Percentiles rank a stretch among this genome's conserved stretches.
Evolutionary conservation across 1,284 basidiomycete genomes (phyloP).

Genomic region (Athelia sp.): DNA sequence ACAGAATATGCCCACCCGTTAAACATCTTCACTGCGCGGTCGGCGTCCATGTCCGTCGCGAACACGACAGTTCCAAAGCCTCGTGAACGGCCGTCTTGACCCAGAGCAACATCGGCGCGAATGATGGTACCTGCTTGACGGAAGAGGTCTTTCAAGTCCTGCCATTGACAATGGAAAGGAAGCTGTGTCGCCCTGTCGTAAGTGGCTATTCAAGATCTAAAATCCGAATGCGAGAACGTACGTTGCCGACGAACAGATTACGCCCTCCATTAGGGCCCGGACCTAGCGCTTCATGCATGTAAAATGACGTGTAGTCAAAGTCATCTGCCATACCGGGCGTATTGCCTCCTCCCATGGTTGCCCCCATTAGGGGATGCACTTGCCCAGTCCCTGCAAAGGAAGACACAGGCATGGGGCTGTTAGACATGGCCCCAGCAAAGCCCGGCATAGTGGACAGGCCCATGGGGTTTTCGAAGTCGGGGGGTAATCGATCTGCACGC

Average conservation of each 20-base stretch:
- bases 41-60: slow-evolving; percentile 80
- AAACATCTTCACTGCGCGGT: slow-evolving; percentile 80
- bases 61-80: slow-evolving; percentile 90
- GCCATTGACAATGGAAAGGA: slow-evolving; percentile 97
- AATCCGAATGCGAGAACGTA: slow-evolving; percentile 26
- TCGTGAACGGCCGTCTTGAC: slow-evolving; percentile 79
- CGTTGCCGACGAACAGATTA: slow-evolving; percentile 73
- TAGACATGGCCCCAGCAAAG: too few species aligned
- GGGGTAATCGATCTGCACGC: slow-evolving; percentile 73
- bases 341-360: background rate
- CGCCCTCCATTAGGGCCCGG: slow-evolving; percentile 25
- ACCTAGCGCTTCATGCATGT: slow-evolving; percentile 10
- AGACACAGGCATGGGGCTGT: background rate
- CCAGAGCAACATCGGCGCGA: slow-evolving; percentile 85
- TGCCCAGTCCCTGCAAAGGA: background rate
- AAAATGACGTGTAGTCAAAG: slow-evolving; percentile 18
- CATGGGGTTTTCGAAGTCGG: slow-evolving; percentile 36
- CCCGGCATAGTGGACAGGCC: too few species aligned
- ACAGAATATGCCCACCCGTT: slow-evolving; percentile 60
- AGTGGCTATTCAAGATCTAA: slow-evolving; percentile 3
- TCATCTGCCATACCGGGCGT: slow-evolving; percentile 14
- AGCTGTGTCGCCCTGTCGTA: slow-evolving; percentile 44
- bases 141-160: slow-evolving; percentile 93
- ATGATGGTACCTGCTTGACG: slow-evolving; percentile 83
- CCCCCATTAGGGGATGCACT: background rate